A percentile compares a stretch with the other conserved stretches of the same genome.
Conservation (phyloP, 352 stramenopile genomes). For the Phytophthora pisi region DNA sequence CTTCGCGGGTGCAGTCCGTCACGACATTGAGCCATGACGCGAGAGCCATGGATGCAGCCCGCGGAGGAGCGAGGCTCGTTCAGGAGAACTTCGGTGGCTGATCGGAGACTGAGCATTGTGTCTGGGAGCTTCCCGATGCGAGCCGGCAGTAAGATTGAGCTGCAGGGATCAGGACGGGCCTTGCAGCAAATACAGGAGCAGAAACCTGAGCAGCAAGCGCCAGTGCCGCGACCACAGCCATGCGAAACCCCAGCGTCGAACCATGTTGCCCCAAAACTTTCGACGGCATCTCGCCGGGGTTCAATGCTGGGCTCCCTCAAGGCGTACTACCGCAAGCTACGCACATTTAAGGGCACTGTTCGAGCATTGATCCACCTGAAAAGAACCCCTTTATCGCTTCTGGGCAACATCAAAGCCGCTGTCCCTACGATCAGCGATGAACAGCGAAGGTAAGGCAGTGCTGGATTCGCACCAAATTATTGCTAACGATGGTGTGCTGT, state of each 20-base stretch:
- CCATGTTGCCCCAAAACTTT: conserved; percentile 3
- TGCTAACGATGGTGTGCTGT: not conserved
- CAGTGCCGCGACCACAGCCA: not conserved
- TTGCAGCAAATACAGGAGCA: conserved; percentile 7
- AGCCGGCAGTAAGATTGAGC: conserved; percentile 17
- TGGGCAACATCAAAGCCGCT: conserved; percentile 6
- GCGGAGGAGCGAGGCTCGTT: conserved; percentile 23
- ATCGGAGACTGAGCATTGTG: conserved; percentile 11
- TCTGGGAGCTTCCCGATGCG: conserved; percentile 21
- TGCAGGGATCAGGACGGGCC: conserved; percentile 16
- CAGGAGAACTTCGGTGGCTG: conserved; percentile 13
- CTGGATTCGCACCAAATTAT: not conserved
- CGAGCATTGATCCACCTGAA: conserved; percentile 68
- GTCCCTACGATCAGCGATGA: conserved; percentile 10
- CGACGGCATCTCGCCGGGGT: conserved; percentile 15
- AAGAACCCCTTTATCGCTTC: conserved; percentile 29
- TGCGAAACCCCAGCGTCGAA: conserved; percentile 39
- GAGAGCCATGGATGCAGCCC: conserved; percentile 25
- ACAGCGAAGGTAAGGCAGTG: conserved; percentile 17
- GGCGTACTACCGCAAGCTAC: conserved; percentile 68
- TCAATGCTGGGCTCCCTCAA: conserved; percentile 68
- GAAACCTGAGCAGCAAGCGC: conserved; percentile 2
- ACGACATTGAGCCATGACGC: conserved; percentile 24
- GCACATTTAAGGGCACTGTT: conserved; percentile 72
- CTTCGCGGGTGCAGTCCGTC: not conserved